A percentile compares a stretch with the other conserved stretches of the same genome.
phyloP scores from a whole-genome alignment of 495 filamentous ascomycete genomes.

The Amniculicola lignicola region DNA sequence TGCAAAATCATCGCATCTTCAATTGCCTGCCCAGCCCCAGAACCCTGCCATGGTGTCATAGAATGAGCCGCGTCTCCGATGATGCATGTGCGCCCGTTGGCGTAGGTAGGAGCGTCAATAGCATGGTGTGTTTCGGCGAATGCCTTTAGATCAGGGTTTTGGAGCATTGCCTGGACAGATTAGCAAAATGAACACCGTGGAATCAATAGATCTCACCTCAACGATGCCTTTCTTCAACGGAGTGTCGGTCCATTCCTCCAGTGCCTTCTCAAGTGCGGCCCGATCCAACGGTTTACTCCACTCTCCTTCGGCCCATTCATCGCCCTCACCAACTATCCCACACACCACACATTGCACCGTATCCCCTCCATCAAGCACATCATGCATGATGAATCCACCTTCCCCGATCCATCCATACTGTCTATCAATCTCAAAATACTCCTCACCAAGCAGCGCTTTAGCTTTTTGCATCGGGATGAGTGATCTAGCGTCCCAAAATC shows the following conservation, averaged over 20 bases:
- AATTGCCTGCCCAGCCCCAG: slow-evolving; percentile 33
- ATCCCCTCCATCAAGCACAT: slow-evolving; percentile 9
- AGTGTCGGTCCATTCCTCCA: slow-evolving; percentile 4
- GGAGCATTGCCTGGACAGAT: slow-evolving; percentile 6
- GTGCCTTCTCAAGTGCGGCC: not conserved
- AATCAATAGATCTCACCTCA: slow-evolving; percentile 2
- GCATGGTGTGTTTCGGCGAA: slow-evolving; percentile 9
- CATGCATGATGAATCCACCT: slow-evolving; percentile 19
- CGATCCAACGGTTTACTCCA: slow-evolving; percentile 12
- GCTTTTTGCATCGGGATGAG: slow-evolving; percentile 2
- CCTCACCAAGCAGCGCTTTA: slow-evolving; percentile 5
- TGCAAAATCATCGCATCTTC: slow-evolving; percentile 39
- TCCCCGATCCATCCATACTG: slow-evolving; percentile 22
- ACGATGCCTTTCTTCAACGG: slow-evolving; percentile 10
- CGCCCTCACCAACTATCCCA: not conserved
- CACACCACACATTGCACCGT: slow-evolving; percentile 13
- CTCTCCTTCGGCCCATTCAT: slow-evolving; percentile 1
- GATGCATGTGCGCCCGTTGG: slow-evolving; percentile 12
- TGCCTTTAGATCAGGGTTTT: slow-evolving; percentile 12
- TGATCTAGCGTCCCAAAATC: not conserved
- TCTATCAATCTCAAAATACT: slow-evolving; percentile 8
- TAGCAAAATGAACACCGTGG: not conserved
- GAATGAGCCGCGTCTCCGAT: slow-evolving; percentile 36
- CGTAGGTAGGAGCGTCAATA: slow-evolving; percentile 6
- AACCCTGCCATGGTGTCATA: slow-evolving; percentile 32